Conservation (phyloP, 169 alveolate genomes). For the Babesia bigemina region DNA sequence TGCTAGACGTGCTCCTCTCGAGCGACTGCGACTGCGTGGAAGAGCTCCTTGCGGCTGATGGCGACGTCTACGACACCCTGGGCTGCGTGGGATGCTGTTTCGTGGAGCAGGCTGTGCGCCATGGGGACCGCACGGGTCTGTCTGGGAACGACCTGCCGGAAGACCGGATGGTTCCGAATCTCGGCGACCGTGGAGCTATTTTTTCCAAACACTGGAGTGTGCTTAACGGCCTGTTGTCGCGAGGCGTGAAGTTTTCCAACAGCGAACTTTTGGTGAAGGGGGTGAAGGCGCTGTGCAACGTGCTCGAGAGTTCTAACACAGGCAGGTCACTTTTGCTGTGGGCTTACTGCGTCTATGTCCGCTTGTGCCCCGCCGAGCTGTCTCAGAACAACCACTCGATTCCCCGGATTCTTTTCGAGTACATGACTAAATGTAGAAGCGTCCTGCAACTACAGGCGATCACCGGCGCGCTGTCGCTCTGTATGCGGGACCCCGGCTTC, state of each 20-base stretch:
- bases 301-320: slow-evolving; percentile 12
- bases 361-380: slow-evolving; percentile 69
- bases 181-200: slow-evolving; percentile 27
- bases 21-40: slow-evolving; percentile 2
- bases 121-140: slow-evolving; percentile 12
- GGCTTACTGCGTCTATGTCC: slow-evolving; percentile 45
- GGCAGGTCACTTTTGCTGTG: slow-evolving; percentile 46
- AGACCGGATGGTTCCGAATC: slow-evolving; percentile 33
- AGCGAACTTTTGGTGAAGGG: slow-evolving; percentile 40
- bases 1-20: slow-evolving; percentile 23
- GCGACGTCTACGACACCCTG: slow-evolving; percentile 4
- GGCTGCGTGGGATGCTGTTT: slow-evolving; percentile 31
- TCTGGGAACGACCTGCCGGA: slow-evolving; percentile 9
- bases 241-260: slow-evolving; percentile 28
- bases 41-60: background rate
- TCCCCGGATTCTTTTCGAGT: slow-evolving; percentile 74
- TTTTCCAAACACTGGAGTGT: slow-evolving; percentile 60
- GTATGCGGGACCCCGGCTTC: slow-evolving; percentile 74
- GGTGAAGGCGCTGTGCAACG: slow-evolving; percentile 28
- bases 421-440: slow-evolving; percentile 65
- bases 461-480: slow-evolving; percentile 66
- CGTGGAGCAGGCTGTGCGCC: slow-evolving; percentile 21
- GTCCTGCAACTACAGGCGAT: slow-evolving; percentile 69
- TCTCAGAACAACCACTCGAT: slow-evolving; percentile 65
- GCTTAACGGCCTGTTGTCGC: slow-evolving; percentile 24